Base-by-base conservation (phyloP, 192 early-diverging fungal species). In the Umbelopsis sp. region DNA sequence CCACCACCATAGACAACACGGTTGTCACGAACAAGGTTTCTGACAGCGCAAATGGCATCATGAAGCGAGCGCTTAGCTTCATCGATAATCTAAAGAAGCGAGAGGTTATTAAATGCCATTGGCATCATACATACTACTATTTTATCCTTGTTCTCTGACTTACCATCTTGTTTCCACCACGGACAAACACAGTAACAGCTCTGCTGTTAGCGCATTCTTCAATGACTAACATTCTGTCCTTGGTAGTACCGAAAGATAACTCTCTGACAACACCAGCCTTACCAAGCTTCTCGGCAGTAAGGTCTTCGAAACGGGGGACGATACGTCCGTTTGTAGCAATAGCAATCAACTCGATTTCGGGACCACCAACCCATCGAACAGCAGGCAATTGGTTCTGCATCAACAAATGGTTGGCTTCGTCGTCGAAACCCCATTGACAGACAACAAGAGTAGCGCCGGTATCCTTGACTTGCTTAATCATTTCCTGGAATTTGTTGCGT, bases 381-480 rank as follows among this genome's bases (percentile, higher is more conserved):
- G 95, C 95, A 37, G 98, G 98, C 50, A 99, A 86, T 78, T 97
- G 71, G 84, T 98, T 95, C 82, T 99, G 98, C 83, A 98, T 84
- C 66, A 99, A 84, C 82, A 99, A 85, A 78, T 98, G 97, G 86
- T 99, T 99, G 49, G 98, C 98, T 81, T 99, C 98, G 75, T 99
- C 98, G 83, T 99, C 98, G 74, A 99, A 99, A 65, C 98, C 98
- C 98, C 98, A 99, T 81, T 99, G 98, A 86, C 98, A 99, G 52
- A 97, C 94, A 49, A 98, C 98, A 51, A 98, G 76, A 83, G 97
- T 99, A 61, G 98, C 97, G 25, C 98, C 98, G 71, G 92, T 90
- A 65, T 97, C 93, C 89, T 99, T 99, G 74, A 98, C 96, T 76
- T 92, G 91, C 69, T 90, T 87, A 65, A 99, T 94, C 98, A 99